Base-by-base conservation (phyloP, 179 eudicot species). In the Corrigiola litoralis region DNA sequence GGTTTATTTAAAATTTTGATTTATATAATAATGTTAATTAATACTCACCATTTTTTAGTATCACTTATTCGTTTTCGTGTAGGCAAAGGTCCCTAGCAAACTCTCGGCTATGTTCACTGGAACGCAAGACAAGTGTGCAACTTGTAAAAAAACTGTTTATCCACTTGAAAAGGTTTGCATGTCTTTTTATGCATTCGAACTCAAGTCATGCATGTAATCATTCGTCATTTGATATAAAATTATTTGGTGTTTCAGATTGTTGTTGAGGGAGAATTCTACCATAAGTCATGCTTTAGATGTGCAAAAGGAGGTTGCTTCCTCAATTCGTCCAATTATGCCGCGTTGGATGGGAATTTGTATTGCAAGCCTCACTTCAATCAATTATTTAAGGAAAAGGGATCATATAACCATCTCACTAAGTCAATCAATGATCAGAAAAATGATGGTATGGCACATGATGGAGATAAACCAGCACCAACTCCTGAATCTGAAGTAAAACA, bases 341-440 rank as follows among this genome's bases (percentile, higher is more conserved):
- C 98, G 13, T 74, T 90, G 13, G 98, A 92, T 72, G 96, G 98
- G 14, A 70, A 60, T 53, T 25, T 92, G 16, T 92, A 89, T 48
- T 90, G 98, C 85, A 92, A 90, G 67, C 95, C 90, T 10, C 98
- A 92, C 54, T 92, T 92, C 57, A 62, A 86, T 1, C 98, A 87
- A 66, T 58, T 92, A 24, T 92, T 92, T 61, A 89, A 87, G 47
- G 92, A 92, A 67, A 92, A 85, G 63, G 96, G 98, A 10, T 78
- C 82, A 41, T 92, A 92, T 45, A 76, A 27, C 14, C 73, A 85
- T 40, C 85, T 85, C 50, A 79, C 77, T 16, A 82, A 85, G 67
- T 73, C 85, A 3, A 63, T 82, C 83, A 0, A 41, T 70, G 9
- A 83, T 76, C 8, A 41, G 68, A 84, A 69, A 63, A 74, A 28